Conservation (phyloP, 2,329 filamentous ascomycete species). For the Colletotrichum abscissum region DNA sequence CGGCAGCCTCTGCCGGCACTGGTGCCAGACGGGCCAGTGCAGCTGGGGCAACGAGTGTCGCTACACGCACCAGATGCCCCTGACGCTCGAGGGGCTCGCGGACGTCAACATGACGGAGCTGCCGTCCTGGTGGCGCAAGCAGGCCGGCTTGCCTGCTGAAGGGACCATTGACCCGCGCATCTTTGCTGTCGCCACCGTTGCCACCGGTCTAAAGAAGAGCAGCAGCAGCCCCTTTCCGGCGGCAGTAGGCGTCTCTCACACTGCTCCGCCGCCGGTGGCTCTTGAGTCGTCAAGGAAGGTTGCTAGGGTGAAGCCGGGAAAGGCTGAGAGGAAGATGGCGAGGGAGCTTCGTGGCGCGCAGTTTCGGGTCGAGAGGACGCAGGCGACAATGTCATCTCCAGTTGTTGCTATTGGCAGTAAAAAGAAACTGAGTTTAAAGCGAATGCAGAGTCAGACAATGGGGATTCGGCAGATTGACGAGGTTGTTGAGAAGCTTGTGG, state of each 20-base stretch:
- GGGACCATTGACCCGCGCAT: constrained; percentile 30
- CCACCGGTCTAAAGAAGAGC: constrained; percentile 12
- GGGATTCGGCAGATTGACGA: not conserved
- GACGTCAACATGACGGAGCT: constrained; percentile 54
- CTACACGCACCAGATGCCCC: constrained; percentile 60
- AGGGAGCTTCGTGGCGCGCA: constrained; percentile 18
- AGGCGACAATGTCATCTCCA: not conserved
- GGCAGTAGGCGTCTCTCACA: not conserved
- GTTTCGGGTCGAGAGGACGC: constrained; percentile 17
- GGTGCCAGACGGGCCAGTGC: constrained; percentile 61
- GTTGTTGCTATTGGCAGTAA: not conserved
- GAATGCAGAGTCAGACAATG: not conserved
- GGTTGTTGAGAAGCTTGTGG: constrained; percentile 26
- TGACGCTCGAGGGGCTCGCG: constrained; percentile 50
- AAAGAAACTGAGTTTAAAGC: not conserved
- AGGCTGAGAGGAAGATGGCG: constrained; percentile 18
- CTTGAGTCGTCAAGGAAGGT: constrained; percentile 6
- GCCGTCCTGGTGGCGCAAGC: constrained; percentile 55
- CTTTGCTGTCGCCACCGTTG: constrained; percentile 11
- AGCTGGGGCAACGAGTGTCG: constrained; percentile 56
- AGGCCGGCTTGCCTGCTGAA: constrained; percentile 22
- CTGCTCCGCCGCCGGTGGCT: not conserved
- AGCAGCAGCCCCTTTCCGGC: not conserved
- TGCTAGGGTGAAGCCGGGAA: not conserved
- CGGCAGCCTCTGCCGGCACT: constrained; percentile 54